These are phyloP conservation scores for Diaporthe capsici DNA, from an alignment of 2,329 filamentous ascomycete genomes.

Conservation along the genomic window DNA sequence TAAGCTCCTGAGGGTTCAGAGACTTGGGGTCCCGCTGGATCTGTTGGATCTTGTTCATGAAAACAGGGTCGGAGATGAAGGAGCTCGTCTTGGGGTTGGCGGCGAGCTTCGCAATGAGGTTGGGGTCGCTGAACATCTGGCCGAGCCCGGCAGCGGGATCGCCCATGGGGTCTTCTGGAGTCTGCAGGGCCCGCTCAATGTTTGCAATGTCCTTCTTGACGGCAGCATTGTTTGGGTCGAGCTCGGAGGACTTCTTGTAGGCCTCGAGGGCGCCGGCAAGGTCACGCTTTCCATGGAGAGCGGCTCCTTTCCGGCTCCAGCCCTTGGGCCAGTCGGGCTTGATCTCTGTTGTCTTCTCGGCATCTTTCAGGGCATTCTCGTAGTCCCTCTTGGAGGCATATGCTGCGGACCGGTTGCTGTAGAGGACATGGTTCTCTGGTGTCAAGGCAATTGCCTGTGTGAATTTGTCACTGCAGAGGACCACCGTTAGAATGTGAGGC, in stretches of 20 bases:
- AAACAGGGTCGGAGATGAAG: slow-evolving; percentile 84
- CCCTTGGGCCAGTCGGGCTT: slow-evolving; percentile 99
- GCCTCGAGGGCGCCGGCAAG: slow-evolving; percentile 88
- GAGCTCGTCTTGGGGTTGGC: slow-evolving; percentile 92
- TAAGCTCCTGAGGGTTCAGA: slow-evolving; percentile 75
- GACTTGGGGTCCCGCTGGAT: slow-evolving; percentile 85
- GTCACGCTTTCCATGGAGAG: slow-evolving; percentile 89
- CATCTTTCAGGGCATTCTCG: slow-evolving; percentile 87
- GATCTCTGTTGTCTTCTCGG: slow-evolving; percentile 91
- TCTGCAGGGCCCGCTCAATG: slow-evolving; percentile 88
- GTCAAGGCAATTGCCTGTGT: slow-evolving; percentile 89
- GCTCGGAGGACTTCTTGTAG: slow-evolving; percentile 93
- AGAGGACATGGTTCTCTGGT: slow-evolving; percentile 93
- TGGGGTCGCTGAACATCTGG: slow-evolving; percentile 94
- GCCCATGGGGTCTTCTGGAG: slow-evolving; percentile 50
- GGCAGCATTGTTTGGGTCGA: slow-evolving; percentile 91
- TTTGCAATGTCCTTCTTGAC: slow-evolving; percentile 89
- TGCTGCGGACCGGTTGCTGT: slow-evolving; percentile 93
- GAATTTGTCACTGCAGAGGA: slow-evolving; percentile 84
- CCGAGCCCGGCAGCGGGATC: slow-evolving; percentile 85
- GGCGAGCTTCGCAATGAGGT: slow-evolving; percentile 90
- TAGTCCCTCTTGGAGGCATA: slow-evolving; percentile 93
- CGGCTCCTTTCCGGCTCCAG: slow-evolving; percentile 93
- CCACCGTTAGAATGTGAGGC: slow-evolving; percentile 35
- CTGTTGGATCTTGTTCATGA: slow-evolving; percentile 91